Percentiles rank a stretch among this genome's conserved stretches.
These are phyloP conservation scores for Backusella macrospora DNA, from an alignment of 192 early-diverging fungal genomes.

Conservation along the genomic window DNA sequence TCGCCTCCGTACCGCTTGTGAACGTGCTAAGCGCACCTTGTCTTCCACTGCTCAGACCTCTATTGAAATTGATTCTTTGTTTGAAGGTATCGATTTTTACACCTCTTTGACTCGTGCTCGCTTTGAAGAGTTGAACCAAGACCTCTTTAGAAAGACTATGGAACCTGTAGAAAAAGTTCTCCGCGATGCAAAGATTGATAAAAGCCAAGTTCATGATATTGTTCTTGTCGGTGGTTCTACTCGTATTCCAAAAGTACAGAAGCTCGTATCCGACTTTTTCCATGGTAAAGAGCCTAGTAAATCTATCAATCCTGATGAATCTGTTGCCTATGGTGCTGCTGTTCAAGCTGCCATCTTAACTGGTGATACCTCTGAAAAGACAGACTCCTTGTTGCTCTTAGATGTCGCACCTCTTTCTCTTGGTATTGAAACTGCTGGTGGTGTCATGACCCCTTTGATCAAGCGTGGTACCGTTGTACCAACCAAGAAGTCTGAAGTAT, in stretches of 20 bases:
- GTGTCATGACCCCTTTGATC: too few relatives aligned
- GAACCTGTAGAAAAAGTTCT: constrained; percentile 62
- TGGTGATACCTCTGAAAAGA: too few relatives aligned
- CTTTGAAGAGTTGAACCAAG: too few relatives aligned
- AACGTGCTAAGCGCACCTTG: constrained; percentile 71
- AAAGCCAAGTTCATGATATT: constrained; percentile 87
- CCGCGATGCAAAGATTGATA: constrained; percentile 94
- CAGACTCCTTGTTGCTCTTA: too few relatives aligned
- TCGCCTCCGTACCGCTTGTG: constrained; percentile 77
- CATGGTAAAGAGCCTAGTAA: constrained; percentile 52
- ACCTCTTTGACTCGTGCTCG: constrained; percentile 66
- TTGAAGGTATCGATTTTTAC: constrained; percentile 97
- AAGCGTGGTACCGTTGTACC: too few relatives aligned
- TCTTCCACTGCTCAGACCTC: constrained; percentile 82
- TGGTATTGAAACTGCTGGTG: too few relatives aligned
- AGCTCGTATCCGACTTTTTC: too few relatives aligned
- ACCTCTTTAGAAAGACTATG: too few relatives aligned
- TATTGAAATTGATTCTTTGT: constrained; percentile 96
- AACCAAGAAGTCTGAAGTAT: too few relatives aligned
- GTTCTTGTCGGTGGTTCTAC: constrained; percentile 98
- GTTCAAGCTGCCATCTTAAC: too few relatives aligned
- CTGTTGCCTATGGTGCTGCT: too few relatives aligned
- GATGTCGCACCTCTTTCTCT: constrained; percentile 55
- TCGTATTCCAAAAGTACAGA: constrained; percentile 64
- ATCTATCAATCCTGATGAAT: constrained; percentile 73